Base-by-base conservation (phyloP, 148 eudicot genomes). In the Silene uniflora region DNA sequence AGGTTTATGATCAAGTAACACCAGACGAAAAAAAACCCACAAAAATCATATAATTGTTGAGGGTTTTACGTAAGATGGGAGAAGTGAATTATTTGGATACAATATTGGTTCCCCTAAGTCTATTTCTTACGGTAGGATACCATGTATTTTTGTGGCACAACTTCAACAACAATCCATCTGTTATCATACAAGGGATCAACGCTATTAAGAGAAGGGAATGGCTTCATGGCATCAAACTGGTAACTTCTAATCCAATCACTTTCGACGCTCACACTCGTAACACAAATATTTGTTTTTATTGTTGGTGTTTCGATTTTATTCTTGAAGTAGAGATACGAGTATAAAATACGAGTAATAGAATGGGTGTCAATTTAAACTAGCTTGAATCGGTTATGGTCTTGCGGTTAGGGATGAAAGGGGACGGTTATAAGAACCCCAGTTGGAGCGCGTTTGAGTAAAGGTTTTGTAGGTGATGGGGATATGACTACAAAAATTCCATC, bases 161-260 rank as follows among this genome's bases (percentile, higher is more conserved):
- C 55, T 65, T 77, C 46, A 81, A 81, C 58, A 66, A 77, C 74
- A 77, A 81, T 69, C 84, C 84, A 6, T 67, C 81, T 17, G 11
- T 65, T 23, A 82, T 68, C 73, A 64, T 78, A 54, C 66, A 76
- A 24, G 86, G 86, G 18, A 73, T 83, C 76, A 80, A 73, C 81
- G 62, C 74, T 63, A 73, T 80, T 62, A 83, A 74, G 73, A 76
- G 86, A n/a, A 73, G 78, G 69, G 76, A 83, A 32, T 83, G 86
- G 86, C 73, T 83, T 69, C 85, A 76, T 17, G 78, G 81, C 66
- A 81, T 90, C 63, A 78, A 83, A 69, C 78, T 80, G 91, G 97
- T 81, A 66, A 62, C 7, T 39, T 39, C 44, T 39, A 32, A 32
- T 32, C 35, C 35, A 3, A 32, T 32, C 35, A 32, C 4, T 32